Evolutionary conservation across 1,284 basidiomycete species (phyloP), one percentile per base, ranked within the genome.

Genomic region (Trichosporon sp.): DNA sequence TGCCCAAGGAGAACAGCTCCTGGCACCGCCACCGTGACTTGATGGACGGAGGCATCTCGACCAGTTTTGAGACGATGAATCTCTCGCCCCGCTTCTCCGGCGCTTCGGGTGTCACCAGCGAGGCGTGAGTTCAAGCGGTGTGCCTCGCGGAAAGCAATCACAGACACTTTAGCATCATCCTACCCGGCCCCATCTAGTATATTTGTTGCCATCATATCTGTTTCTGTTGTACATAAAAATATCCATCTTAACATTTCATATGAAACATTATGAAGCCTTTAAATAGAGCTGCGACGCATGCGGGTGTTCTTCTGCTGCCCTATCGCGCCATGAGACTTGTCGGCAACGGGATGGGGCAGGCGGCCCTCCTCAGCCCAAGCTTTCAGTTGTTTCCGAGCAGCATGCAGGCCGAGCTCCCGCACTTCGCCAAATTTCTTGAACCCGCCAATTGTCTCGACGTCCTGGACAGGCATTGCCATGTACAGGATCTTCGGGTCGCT

Each of bases 381-480:
- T 67, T 88, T 87, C 51, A 99, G 81, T 71, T 91, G 87, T 67
- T 89, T 86, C 73, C 90, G 83, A 0, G 92, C 90, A 1, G 92
- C 90, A 8, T 87, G 81, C 77, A 95, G 92, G 0, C 97, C 96
- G 77, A 90, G 90, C 74, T 89, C 88, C 76, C 91, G 87, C 47
- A 99, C 91, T 68, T 84, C 74, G 67, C 72, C 68, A 71, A 79
- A 79, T 65, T 75, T 75, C 58, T 79, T 80, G 75, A 83, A 83
- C 11, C 84, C 84, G 70, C 83, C 81, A 65, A 83, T 70, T 13
- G 81, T 80, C 58, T 83, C 80, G 67, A 76, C 76, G 72, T 81
- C 90, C 77, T 95, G 91, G 21, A 98, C 95, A 0, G 97, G 97
- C 92, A 99, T 93, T 68, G 90, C 88, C 83, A 98, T 90, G 80